phyloP scores from a whole-genome alignment of 805 yeast species.

The Saccharomyces kudriavzevii region DNA sequence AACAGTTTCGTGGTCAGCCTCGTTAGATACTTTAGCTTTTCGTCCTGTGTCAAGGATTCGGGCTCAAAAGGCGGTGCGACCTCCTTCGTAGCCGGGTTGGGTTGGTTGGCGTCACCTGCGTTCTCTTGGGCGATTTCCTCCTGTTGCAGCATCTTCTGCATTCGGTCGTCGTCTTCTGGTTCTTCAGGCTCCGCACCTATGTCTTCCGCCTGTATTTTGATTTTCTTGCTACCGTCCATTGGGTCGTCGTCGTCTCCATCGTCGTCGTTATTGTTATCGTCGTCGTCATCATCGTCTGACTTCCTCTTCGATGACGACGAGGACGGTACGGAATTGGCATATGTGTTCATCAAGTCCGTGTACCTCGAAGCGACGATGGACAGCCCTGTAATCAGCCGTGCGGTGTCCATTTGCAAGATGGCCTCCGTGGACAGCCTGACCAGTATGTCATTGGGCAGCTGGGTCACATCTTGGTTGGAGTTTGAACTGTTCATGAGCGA shows the following conservation, averaged over 20 bases:
- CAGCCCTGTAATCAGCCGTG: slow-evolving; percentile 54
- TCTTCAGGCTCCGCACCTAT: slow-evolving; percentile 36
- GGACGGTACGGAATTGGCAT: neutral
- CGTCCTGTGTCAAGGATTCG: neutral
- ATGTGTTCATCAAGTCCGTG: slow-evolving; percentile 35
- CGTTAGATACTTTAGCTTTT: neutral
- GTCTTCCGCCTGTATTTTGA: slow-evolving; percentile 7
- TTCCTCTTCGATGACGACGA: slow-evolving; percentile 17
- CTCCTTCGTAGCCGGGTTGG: slow-evolving; percentile 11
- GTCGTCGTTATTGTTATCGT: slow-evolving; percentile 27
- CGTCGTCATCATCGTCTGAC: slow-evolving; percentile 15
- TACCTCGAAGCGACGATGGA: slow-evolving; percentile 65
- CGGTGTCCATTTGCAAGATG: slow-evolving; percentile 44
- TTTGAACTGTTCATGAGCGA: slow-evolving; percentile 58
- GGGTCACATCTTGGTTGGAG: slow-evolving; percentile 59
- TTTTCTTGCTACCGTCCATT: slow-evolving; percentile 3
- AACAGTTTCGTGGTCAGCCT: neutral
- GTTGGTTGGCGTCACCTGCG: slow-evolving; percentile 8
- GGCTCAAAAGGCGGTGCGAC: slow-evolving; percentile 1
- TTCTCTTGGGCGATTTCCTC: slow-evolving; percentile 7
- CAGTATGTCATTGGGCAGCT: slow-evolving; percentile 57
- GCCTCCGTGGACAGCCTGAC: slow-evolving; percentile 62
- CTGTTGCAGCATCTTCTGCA: slow-evolving; percentile 40
- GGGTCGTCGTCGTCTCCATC: slow-evolving; percentile 28
- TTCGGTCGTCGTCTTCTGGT: slow-evolving; percentile 46